These are phyloP conservation scores for Quercus glauca DNA, from an alignment of 306 rosid genomes.

Conservation along the genomic window DNA sequence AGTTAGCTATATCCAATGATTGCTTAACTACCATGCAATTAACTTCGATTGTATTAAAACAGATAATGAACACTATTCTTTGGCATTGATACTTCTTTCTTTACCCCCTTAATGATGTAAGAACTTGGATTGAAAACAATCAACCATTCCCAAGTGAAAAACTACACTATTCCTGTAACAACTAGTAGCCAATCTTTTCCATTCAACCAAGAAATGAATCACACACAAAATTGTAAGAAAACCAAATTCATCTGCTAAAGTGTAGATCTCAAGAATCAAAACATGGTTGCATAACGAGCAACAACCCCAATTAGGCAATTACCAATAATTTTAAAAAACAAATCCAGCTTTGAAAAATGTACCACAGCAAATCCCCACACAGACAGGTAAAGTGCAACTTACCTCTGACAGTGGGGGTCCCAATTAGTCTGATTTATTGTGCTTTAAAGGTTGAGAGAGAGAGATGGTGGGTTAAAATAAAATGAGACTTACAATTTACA, in stretches of 20 bases:
- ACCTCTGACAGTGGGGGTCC: background rate
- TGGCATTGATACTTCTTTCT: background rate
- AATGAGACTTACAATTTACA: background rate
- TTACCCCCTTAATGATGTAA: background rate
- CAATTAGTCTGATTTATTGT: background rate
- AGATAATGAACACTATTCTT: background rate
- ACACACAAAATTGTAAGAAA: no score
- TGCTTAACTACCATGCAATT: background rate
- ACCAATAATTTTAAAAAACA: no score
- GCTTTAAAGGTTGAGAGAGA: background rate
- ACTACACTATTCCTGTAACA: no score
- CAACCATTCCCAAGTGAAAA: no score
- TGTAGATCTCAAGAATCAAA: no score
- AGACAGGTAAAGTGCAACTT: background rate
- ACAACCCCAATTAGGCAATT: no score
- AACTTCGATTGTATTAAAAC: background rate
- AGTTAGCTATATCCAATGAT: background rate
- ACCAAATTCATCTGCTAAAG: no score
- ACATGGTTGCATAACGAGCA: no score
- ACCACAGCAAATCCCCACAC: background rate
- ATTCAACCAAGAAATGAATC: no score
- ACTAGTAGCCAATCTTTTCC: no score
- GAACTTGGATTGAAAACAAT: background rate
- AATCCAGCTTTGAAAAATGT: no score
- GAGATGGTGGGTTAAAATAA: background rate